These are phyloP conservation scores for Syncephalastrum monosporum DNA, from an alignment of 371 early-diverging fungal genomes.

Conservation along the genomic window DNA sequence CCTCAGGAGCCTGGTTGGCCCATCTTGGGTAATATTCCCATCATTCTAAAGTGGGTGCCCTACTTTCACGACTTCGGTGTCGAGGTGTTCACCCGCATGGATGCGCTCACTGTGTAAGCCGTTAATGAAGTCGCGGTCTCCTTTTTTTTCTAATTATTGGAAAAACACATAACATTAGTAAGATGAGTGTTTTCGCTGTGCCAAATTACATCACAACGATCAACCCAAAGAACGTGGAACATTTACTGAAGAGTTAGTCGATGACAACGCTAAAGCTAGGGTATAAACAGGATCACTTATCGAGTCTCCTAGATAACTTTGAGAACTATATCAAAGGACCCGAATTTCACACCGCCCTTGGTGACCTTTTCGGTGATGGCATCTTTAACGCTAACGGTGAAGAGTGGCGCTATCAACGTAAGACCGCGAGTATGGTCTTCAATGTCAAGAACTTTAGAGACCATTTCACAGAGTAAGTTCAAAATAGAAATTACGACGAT, in stretches of 20 bases:
- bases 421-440: conserved; percentile 48
- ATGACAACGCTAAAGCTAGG: background rate
- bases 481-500: background rate
- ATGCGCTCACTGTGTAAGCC: conserved; percentile 18
- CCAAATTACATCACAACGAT: conserved; percentile 32
- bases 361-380: conserved; percentile 39
- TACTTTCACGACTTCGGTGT: conserved; percentile 5
- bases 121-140: background rate
- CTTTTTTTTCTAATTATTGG: background rate
- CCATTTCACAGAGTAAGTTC: conserved; percentile 36
- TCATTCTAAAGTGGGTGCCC: conserved; percentile 7
- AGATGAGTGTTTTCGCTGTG: conserved; percentile 22
- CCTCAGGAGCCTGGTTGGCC: conserved; percentile 12
- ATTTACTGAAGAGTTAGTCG: conserved; percentile 29
- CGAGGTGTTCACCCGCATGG: conserved; percentile 2
- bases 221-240: conserved; percentile 41
- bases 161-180: conserved; percentile 6
- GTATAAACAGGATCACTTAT: background rate
- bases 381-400: conserved; percentile 49
- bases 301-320: conserved; percentile 30
- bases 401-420: conserved; percentile 39
- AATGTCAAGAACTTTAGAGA: conserved; percentile 51
- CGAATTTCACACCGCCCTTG: conserved; percentile 21
- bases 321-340: conserved; percentile 48
- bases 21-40: conserved; percentile 10